Percentiles rank a stretch among this genome's conserved stretches.
These are phyloP conservation scores for Clarireedia hainanense DNA, from an alignment of 2,329 filamentous ascomycete species.

Conservation along the genomic window DNA sequence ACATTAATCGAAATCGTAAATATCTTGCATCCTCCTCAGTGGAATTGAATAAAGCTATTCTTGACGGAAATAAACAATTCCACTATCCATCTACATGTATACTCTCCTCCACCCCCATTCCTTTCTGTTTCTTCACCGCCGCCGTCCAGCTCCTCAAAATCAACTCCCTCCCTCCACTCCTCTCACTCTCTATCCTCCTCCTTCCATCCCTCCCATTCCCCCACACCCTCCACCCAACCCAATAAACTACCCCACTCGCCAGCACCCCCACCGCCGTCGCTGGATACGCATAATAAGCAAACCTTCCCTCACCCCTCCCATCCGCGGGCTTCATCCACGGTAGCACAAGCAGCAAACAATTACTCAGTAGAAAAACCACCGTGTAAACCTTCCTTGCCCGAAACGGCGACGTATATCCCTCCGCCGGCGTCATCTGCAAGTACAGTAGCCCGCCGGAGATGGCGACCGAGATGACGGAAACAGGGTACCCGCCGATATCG, in stretches of 20 bases:
- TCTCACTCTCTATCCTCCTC: neutral
- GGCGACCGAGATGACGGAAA: conserved; percentile 31
- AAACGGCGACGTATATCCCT: conserved; percentile 22
- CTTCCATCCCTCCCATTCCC: neutral
- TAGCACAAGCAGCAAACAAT: conserved; percentile 30
- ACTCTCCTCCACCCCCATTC: neutral
- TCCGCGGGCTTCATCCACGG: conserved; percentile 31
- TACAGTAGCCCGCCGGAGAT: conserved; percentile 31
- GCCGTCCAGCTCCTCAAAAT: neutral
- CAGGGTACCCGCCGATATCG: conserved; percentile 33
- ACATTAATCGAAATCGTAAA: no score
- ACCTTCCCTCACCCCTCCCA: conserved; percentile 22
- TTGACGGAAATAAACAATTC: no score
- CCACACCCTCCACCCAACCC: conserved; percentile 14
- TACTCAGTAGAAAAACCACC: conserved; percentile 27
- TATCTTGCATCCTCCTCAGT: no score
- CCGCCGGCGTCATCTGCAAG: conserved; percentile 20
- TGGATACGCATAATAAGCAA: conserved; percentile 29
- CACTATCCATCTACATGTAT: neutral
- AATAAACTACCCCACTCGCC: conserved; percentile 30
- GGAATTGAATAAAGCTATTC: no score
- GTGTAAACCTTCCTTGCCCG: conserved; percentile 27
- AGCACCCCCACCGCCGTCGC: conserved; percentile 31
- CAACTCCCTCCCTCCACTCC: neutral
- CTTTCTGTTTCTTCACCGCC: neutral